Base-by-base conservation (phyloP, 2,329 filamentous ascomycete species). In the Cephalotrichum gorgonifer region DNA sequence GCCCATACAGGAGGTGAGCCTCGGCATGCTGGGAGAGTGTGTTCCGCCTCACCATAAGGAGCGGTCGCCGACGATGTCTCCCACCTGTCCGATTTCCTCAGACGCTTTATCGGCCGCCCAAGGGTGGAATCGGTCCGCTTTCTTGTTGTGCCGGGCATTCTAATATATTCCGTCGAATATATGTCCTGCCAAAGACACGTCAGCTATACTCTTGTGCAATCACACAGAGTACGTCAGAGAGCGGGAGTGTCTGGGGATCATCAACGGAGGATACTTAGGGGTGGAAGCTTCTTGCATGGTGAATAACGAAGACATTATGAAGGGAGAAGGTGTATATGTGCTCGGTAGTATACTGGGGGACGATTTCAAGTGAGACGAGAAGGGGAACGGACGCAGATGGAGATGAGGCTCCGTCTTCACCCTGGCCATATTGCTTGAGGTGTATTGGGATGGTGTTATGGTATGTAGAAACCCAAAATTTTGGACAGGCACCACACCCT, bases 1-100 rank as follows among this genome's bases (percentile, higher is more conserved):
- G 80, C 71, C 77, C 78, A 85, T 0, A 79, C 73, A 11, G 66
- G 62, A 6, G 46, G 51, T 14, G 48, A 38, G 8, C 41, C 47
- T 20, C 15, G 33, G 28, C 44, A 43, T 26, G 14, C 23, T n/a
- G n/a, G 35, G 17, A 39, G 35, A 20, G 11, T 9, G 6, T 22
- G 35, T 39, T 39, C 12, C 17, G 20, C 12, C 35, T 11, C 15
- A 31, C 30, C 15, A 3, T 9, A 11, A 31, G 11, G 11, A 6
- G 15, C 8, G 8, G 30, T 11, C 15, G 30, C 11, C 30, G 11
- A 9, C 15, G 8, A 15, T 4, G 5, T 15, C 30, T 31, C 30
- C 4, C 17, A 3, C 7, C 6, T 17, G n/a, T 38, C n/a, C 15
- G 15, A 4, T 22, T 17, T 39, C 35, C 22, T 22, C 5, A 39